Evolutionary conservation across 225 moss, liverwort and hornwort species (phyloP).

Genomic region (Climacium dendroides): DNA sequence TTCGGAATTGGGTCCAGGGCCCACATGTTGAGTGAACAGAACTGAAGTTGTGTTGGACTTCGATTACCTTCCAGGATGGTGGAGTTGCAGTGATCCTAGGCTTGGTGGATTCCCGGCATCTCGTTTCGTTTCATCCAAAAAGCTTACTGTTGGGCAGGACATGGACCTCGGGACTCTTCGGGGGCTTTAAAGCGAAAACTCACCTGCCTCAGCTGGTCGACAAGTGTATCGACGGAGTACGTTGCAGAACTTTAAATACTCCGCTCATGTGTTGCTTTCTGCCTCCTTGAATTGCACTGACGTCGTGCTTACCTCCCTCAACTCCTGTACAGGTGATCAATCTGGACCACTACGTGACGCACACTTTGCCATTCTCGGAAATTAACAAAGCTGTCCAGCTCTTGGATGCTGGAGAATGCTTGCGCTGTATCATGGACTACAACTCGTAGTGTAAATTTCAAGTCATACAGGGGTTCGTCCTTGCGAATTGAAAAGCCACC

Average conservation of each 20-base stretch:
- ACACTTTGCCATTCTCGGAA: conserved; percentile 31
- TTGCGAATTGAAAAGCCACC: not conserved
- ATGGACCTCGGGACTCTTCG: conserved; percentile 40
- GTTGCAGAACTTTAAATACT: not conserved
- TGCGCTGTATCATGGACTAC: conserved; percentile 31
- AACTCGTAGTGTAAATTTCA: not conserved
- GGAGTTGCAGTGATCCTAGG: conserved; percentile 31
- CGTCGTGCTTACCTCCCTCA: not conserved
- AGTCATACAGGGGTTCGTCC: not conserved
- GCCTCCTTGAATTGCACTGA: not conserved
- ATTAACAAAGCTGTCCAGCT: conserved; percentile 36
- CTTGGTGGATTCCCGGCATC: conserved; percentile 10
- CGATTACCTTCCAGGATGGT: conserved; percentile 15
- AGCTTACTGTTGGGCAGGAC: conserved; percentile 21
- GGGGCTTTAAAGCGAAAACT: conserved; percentile 23
- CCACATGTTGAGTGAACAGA: not conserved
- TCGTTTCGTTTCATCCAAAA: conserved; percentile 22
- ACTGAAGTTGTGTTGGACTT: not conserved
- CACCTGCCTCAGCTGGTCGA: conserved; percentile 32
- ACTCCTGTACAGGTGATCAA: conserved; percentile 18
- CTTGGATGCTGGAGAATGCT: conserved; percentile 22
- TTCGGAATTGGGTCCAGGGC: not conserved
- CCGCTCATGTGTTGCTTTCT: not conserved
- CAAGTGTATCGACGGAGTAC: conserved; percentile 19
- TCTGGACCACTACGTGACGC: conserved; percentile 38